Conservation (phyloP, 306 rosid genomes). For the Gastrolobium villosum region DNA sequence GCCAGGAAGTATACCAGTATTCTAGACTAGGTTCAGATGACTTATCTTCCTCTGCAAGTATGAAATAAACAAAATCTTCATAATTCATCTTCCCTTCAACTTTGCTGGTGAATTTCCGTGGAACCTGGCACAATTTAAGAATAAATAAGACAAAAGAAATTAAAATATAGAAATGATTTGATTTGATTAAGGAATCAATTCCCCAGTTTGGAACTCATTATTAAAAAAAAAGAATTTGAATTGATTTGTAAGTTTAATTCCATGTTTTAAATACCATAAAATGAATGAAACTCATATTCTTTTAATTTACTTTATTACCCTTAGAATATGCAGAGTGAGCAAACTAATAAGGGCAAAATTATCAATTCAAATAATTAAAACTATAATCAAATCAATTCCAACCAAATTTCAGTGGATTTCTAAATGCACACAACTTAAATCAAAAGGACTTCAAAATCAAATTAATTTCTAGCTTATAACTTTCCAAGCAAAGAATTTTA, state of each 20-base stretch:
- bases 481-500: constrained; percentile 22
- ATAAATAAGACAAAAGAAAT: constrained; percentile 16
- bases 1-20: constrained; percentile 78
- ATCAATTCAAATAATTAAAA: constrained; percentile 31
- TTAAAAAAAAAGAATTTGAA: background rate
- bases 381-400: constrained; percentile 31
- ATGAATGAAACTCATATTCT: background rate
- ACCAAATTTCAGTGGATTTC: constrained; percentile 34
- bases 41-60: constrained; percentile 98
- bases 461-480: constrained; percentile 13
- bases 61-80: constrained; percentile 98
- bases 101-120: constrained; percentile 88
- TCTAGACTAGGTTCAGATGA: constrained; percentile 96
- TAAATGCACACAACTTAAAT: constrained; percentile 9
- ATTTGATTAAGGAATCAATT: constrained; percentile 18
- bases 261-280: constrained; percentile 37
- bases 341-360: constrained; percentile 7
- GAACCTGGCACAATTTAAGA: constrained; percentile 64
- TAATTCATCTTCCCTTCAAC: constrained; percentile 99
- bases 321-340: constrained; percentile 1
- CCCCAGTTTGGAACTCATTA: constrained; percentile 10
- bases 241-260: constrained; percentile 26
- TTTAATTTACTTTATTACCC: background rate
- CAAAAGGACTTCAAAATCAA: constrained; percentile 12
- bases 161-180: background rate